phyloP scores from a whole-genome alignment of 495 filamentous ascomycete species.

The Rusavskia elegans region DNA sequence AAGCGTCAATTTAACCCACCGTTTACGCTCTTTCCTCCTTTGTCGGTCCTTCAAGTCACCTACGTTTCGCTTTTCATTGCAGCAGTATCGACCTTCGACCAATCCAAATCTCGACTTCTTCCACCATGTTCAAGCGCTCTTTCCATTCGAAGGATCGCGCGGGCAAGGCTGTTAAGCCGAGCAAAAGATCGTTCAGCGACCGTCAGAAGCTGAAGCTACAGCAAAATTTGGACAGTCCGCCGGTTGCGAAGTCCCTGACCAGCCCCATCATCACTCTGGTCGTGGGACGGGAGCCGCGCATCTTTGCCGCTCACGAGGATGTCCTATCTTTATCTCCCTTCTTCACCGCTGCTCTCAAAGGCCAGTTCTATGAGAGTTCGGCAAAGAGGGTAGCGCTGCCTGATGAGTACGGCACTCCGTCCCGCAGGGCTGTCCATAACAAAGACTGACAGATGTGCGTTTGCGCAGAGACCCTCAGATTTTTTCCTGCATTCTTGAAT shows the following conservation, averaged over 20 bases:
- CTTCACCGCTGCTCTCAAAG: slow-evolving; percentile 38
- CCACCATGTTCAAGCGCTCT: slow-evolving; percentile 71
- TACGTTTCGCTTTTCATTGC: slow-evolving; percentile 14
- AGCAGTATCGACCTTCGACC: slow-evolving; percentile 2
- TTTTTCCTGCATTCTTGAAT: slow-evolving; percentile 52
- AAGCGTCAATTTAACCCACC: slow-evolving; percentile 15
- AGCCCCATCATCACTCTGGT: slow-evolving; percentile 73
- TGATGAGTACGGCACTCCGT: slow-evolving; percentile 30
- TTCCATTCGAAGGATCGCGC: slow-evolving; percentile 61
- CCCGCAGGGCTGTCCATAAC: not conserved
- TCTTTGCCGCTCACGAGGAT: slow-evolving; percentile 61
- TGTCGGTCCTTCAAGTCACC: slow-evolving; percentile 17
- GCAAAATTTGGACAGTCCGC: slow-evolving; percentile 40
- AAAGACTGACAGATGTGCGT: not conserved
- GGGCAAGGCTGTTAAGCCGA: slow-evolving; percentile 58
- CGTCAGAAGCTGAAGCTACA: slow-evolving; percentile 61
- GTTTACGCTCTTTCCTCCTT: slow-evolving; percentile 16
- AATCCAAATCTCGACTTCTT: slow-evolving; percentile 16
- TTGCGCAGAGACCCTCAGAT: slow-evolving; percentile 39
- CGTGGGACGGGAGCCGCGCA: slow-evolving; percentile 62
- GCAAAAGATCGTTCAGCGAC: slow-evolving; percentile 60
- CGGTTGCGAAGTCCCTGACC: slow-evolving; percentile 38
- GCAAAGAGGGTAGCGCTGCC: slow-evolving; percentile 42
- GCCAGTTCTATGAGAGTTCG: slow-evolving; percentile 39
- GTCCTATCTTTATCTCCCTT: slow-evolving; percentile 42